Evolutionary conservation across 1,284 basidiomycete genomes (phyloP).

Genomic region (Rhodofomes roseus): DNA sequence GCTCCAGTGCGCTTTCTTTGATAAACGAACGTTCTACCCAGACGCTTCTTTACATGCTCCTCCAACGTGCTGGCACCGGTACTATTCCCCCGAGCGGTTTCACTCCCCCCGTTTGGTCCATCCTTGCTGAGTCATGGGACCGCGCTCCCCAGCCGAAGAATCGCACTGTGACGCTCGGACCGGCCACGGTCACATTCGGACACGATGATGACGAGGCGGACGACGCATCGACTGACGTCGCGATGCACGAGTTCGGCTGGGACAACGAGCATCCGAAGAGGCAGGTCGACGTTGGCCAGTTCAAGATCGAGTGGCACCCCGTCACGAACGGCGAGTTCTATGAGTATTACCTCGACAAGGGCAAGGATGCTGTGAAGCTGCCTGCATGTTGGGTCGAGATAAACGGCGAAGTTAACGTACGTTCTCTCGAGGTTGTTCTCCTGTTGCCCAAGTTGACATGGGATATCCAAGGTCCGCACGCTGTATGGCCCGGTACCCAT

Average conservation of each 20-base stretch:
- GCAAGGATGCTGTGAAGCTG: conserved; percentile 37
- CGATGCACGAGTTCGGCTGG: conserved; percentile 86
- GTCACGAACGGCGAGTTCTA: conserved; percentile 82
- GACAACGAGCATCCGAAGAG: conserved; percentile 87
- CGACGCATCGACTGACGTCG: conserved; percentile 48
- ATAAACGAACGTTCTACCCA: conserved; percentile 22
- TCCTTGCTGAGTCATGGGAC: conserved; percentile 68
- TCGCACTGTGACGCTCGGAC: conserved; percentile 54
- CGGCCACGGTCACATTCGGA: conserved; percentile 65
- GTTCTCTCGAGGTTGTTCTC: conserved; percentile 11
- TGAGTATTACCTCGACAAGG: conserved; percentile 47
- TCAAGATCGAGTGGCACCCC: conserved; percentile 82
- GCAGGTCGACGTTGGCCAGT: conserved; percentile 49
- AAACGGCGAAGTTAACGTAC: conserved; percentile 47
- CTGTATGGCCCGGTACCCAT: conserved; percentile 85
- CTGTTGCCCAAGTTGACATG: not conserved
- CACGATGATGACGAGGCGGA: conserved; percentile 82
- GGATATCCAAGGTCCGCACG: conserved; percentile 63
- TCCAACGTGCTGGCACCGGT: conserved; percentile 74
- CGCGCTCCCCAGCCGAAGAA: conserved; percentile 38
- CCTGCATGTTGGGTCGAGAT: conserved; percentile 69
- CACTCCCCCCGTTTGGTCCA: conserved; percentile 70
- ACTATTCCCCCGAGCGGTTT: conserved; percentile 82
- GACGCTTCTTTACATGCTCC: conserved; percentile 93
- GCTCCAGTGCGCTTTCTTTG: not conserved